These are phyloP conservation scores for Lunasporangiospora selenospora DNA, from an alignment of 192 early-diverging fungal species.

Conservation along the genomic window DNA sequence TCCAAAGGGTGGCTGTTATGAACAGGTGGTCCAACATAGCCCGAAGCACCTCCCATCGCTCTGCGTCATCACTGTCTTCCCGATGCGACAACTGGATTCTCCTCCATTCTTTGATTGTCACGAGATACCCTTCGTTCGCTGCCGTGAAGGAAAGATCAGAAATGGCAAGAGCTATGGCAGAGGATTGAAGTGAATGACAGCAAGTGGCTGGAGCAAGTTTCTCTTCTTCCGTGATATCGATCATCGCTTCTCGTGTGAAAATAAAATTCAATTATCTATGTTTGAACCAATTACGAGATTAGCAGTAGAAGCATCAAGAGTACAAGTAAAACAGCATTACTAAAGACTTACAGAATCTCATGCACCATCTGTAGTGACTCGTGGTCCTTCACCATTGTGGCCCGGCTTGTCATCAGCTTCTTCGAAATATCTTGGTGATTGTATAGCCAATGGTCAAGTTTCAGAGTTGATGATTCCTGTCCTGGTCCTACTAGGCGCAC, in stretches of 20 bases:
- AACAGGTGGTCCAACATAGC: constrained; percentile 1
- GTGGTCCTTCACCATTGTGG: constrained; percentile 13
- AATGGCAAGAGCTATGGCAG: constrained; percentile 11
- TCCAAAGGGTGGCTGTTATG: constrained; percentile 3
- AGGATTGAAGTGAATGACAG: constrained; percentile 15
- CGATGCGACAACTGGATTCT: neutral
- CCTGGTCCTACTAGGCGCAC: constrained; percentile 14
- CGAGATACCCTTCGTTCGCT: constrained; percentile 10
- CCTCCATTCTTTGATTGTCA: constrained; percentile 8
- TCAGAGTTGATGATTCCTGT: constrained; percentile 18
- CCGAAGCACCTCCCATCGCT: constrained; percentile 1
- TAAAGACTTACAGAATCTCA: constrained; percentile 17
- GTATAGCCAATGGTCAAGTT: constrained; percentile 10
- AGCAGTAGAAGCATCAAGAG: constrained; percentile 2
- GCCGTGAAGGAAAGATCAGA: constrained; percentile 18
- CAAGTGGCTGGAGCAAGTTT: constrained; percentile 8
- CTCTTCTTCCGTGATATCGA: constrained; percentile 3
- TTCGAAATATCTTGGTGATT: constrained; percentile 10
- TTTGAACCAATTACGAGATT: neutral
- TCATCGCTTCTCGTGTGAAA: constrained; percentile 14
- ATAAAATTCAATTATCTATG: constrained; percentile 22
- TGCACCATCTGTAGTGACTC: constrained; percentile 18
- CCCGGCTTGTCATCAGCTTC: constrained; percentile 6
- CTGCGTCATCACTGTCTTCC: neutral
- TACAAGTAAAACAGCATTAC: too few relatives aligned